Evolutionary conservation across 177 flowering plant species (phyloP), one percentile per base, ranked within the genome.

Genomic region (Vitis hybrid): DNA sequence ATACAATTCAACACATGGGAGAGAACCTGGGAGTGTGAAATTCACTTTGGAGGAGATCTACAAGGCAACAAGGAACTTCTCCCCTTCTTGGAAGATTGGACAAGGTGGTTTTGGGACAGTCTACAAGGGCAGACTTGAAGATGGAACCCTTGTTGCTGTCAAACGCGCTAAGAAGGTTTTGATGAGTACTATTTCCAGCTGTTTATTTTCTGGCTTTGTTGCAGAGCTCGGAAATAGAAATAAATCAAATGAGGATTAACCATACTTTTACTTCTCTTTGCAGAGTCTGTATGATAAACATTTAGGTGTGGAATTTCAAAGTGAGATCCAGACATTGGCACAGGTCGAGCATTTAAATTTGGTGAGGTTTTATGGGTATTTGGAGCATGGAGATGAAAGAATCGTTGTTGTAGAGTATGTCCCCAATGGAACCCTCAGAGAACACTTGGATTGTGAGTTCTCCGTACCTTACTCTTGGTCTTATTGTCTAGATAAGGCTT

Each of bases 91-190:
- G 66, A 92, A 88, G 83, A 82, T 94, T 35, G 99, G 99, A 48
- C 96, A 92, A 77, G 99, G 99, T 46, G 97, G 99, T 15, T 94
- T 89, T 79, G 99, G 99, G 52, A 88, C 86, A 0, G 97, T 94
- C 60, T 94, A 91, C 78, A 90, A 81, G 77, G 99, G 92, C 6
- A 87, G 72, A 69, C 85, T 94, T 5, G 78, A 74, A 1, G 93
- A 92, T 81, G 99, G 99, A 41, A 80, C 86, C 3, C 9, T 79
- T 7, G 96, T 92, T 71, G 97, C 99, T 1, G 61, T 94, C 65
- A 94, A 95, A 71, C 98, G 98, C 50, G 97, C 97, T 30, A 94
- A 92, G 75, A 92, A 90, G 99, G 97, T 92, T 66, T 24, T 24
- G 27, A 24, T 24, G 27, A 24, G 27, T 24, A 24, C 27, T 24